Evolutionary conservation across 1,139 yeast species (phyloP).

Genomic region (Candida pseudocylindracea): DNA sequence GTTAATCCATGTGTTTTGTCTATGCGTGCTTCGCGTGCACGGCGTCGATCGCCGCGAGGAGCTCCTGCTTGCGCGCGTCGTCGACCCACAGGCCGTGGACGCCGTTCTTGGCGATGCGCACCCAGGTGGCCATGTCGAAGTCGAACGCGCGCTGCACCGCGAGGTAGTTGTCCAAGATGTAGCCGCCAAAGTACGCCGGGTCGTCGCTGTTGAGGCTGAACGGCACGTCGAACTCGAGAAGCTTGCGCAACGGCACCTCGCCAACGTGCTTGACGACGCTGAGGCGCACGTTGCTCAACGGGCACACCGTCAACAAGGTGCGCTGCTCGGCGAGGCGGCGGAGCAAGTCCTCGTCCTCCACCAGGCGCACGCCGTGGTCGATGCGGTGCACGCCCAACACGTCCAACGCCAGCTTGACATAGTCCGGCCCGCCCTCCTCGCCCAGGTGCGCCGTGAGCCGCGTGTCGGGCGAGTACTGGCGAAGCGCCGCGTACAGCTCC

Average conservation of each 20-base stretch:
- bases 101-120: slow-evolving; percentile 28
- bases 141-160: slow-evolving; percentile 44
- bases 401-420: slow-evolving; percentile 32
- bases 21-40: slow-evolving; percentile 21
- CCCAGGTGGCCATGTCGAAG: slow-evolving; percentile 35
- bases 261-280: slow-evolving; percentile 47
- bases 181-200: slow-evolving; percentile 76
- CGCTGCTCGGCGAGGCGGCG: slow-evolving; percentile 27
- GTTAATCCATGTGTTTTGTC: background rate
- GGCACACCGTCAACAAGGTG: slow-evolving; percentile 48
- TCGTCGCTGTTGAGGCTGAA: slow-evolving; percentile 67
- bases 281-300: slow-evolving; percentile 50
- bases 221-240: slow-evolving; percentile 39
- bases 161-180: slow-evolving; percentile 50
- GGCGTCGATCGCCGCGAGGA: slow-evolving; percentile 18
- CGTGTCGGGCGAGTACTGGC: slow-evolving; percentile 21
- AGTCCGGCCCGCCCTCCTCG: slow-evolving; percentile 62
- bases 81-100: slow-evolving; percentile 54
- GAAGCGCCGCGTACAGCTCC: slow-evolving; percentile 32
- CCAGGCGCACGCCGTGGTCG: slow-evolving; percentile 58
- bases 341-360: slow-evolving; percentile 27
- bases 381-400: slow-evolving; percentile 39
- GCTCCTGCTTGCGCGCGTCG: slow-evolving; percentile 23
- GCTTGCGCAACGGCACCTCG: slow-evolving; percentile 38
- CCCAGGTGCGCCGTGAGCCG: slow-evolving; percentile 73